Evolutionary conservation across 345 rosid species (phyloP).

Genomic region (Brassica juncea): DNA sequence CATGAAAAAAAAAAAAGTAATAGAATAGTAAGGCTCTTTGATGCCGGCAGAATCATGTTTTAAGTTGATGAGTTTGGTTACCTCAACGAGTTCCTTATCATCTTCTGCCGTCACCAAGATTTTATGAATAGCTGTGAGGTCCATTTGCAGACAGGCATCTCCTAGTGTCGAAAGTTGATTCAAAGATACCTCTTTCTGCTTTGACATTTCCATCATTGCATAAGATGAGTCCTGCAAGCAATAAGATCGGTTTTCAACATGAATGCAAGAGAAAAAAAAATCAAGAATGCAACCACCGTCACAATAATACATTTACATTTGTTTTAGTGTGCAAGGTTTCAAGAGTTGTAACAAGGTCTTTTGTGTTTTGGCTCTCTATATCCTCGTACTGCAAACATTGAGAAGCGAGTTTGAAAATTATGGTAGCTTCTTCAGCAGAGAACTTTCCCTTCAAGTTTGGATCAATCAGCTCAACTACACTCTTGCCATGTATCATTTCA

Average conservation of each 20-base stretch:
- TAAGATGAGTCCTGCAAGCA: slow-evolving; percentile 58
- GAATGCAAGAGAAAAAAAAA: background rate
- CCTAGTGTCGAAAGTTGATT: slow-evolving; percentile 73
- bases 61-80: slow-evolving; percentile 28
- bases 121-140: slow-evolving; percentile 83
- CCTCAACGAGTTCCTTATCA: slow-evolving; percentile 80
- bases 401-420: slow-evolving; percentile 78
- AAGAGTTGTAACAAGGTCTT: slow-evolving; percentile 52
- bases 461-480: slow-evolving; percentile 71
- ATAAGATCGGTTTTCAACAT: slow-evolving; percentile 4
- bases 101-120: slow-evolving; percentile 73
- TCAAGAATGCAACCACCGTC: background rate
- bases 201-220: slow-evolving; percentile 61
- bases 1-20: slow-evolving; percentile 2
- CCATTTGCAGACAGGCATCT: slow-evolving; percentile 82
- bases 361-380: slow-evolving; percentile 64
- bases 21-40: slow-evolving; percentile 3
- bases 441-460: slow-evolving; percentile 82
- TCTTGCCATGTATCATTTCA: slow-evolving; percentile 80
- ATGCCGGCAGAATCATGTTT: background rate
- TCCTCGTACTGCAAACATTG: slow-evolving; percentile 80
- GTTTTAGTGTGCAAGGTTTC: slow-evolving; percentile 58
- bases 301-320: slow-evolving; percentile 45
- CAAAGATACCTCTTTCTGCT: slow-evolving; percentile 52
- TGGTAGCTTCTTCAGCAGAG: slow-evolving; percentile 77